These are phyloP conservation scores for Aspergillus tamarii DNA, from an alignment of 2,329 filamentous ascomycete genomes.

Conservation along the genomic window DNA sequence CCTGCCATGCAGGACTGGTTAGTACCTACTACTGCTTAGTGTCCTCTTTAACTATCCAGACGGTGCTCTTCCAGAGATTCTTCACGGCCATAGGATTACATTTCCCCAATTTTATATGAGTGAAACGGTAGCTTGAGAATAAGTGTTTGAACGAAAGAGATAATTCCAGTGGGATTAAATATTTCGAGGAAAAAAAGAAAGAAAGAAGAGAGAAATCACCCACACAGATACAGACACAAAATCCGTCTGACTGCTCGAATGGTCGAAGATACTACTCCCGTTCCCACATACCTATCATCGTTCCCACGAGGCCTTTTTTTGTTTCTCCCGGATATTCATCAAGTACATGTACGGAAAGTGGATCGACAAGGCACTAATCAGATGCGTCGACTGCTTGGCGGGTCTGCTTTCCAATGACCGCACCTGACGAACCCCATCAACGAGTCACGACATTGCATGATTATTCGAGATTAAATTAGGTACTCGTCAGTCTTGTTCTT, in stretches of 20 bases:
- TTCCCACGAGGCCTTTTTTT: background rate
- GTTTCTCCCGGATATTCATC: background rate
- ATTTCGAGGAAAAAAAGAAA: background rate
- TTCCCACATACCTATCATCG: background rate
- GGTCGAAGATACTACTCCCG: too few species aligned
- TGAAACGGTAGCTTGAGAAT: background rate
- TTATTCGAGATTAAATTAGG: conserved; percentile 9
- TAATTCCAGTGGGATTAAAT: background rate
- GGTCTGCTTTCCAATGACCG: background rate
- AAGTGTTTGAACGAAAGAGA: background rate
- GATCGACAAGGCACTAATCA: background rate
- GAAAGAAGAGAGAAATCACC: background rate
- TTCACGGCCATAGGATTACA: background rate
- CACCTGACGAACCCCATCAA: conserved; percentile 16
- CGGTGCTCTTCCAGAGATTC: background rate
- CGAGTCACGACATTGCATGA: conserved; percentile 20
- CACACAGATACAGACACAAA: background rate
- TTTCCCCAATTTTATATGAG: background rate
- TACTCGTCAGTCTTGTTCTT: background rate
- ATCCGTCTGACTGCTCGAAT: background rate
- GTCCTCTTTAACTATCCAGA: background rate
- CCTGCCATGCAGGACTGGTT: background rate
- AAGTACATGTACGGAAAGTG: background rate
- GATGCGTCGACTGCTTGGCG: conserved; percentile 4
- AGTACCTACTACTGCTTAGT: background rate